phyloP scores from a whole-genome alignment of 257 asterid genomes.

The Capsicum rhomboideum region DNA sequence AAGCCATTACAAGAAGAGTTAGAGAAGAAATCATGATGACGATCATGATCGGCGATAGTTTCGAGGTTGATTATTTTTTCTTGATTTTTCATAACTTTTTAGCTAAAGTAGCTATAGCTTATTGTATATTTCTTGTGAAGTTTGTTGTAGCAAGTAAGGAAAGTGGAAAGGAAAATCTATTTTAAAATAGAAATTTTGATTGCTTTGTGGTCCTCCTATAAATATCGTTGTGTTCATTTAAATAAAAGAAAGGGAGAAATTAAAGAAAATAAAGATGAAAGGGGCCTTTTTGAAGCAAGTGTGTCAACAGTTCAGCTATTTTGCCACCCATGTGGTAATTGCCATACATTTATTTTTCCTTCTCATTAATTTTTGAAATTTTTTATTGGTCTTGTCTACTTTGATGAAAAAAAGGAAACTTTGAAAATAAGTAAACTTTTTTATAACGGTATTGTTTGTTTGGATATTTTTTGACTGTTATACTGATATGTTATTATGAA shows the following conservation, averaged over 20 bases:
- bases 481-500: too few species aligned
- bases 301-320: slow-evolving; percentile 14
- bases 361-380: neutral
- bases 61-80: neutral
- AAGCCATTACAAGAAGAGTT: neutral
- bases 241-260: neutral
- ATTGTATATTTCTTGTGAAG: neutral
- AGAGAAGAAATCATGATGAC: neutral
- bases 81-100: slow-evolving; percentile 38
- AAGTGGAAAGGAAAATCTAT: slow-evolving; percentile 2
- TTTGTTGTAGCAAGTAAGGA: slow-evolving; percentile 16
- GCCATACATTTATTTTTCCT: neutral
- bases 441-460: too few species aligned
- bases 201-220: neutral
- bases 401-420: neutral
- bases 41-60: neutral
- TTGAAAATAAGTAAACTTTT: too few species aligned
- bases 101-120: neutral
- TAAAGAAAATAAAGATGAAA: slow-evolving; percentile 6
- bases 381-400: neutral
- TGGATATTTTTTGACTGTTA: too few species aligned
- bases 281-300: slow-evolving; percentile 3
- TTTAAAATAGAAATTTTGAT: slow-evolving; percentile 7
- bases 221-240: neutral
- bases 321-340: slow-evolving; percentile 13